Evolutionary conservation across 208 protist genomes (phyloP).

Genomic region (Acanthamoeba castellanii): DNA sequence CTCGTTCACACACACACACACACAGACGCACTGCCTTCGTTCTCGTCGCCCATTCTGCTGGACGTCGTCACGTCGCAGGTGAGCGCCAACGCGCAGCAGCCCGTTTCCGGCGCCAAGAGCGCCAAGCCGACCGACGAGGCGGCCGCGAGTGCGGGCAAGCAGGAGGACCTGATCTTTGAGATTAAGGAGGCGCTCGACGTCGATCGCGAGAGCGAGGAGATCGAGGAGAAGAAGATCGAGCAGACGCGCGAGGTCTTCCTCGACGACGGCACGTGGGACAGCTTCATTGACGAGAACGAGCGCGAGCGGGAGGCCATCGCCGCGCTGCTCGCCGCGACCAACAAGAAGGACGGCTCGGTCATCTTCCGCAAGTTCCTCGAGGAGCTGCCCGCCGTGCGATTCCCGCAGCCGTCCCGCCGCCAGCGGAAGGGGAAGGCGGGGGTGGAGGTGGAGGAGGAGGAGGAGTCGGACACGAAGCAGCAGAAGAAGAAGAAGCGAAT

Average conservation of each 20-base stretch:
- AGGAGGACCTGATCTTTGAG: not conserved
- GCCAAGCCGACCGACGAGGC: not conserved
- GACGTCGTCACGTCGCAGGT: not conserved
- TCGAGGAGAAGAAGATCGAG: constrained; percentile 50
- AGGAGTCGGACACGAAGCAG: not conserved
- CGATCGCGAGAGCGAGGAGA: constrained; percentile 15
- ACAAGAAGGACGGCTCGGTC: not conserved
- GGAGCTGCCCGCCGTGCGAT: not conserved
- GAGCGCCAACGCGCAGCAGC: not conserved
- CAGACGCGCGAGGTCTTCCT: constrained; percentile 22
- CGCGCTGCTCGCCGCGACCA: not conserved
- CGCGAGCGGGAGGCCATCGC: not conserved
- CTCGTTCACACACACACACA: not conserved
- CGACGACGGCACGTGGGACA: not conserved
- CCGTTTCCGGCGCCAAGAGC: not conserved
- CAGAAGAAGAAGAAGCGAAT: not conserved
- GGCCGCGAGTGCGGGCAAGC: not conserved
- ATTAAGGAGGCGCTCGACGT: constrained; percentile 36
- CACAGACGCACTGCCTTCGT: constrained; percentile 3
- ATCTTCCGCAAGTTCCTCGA: not conserved
- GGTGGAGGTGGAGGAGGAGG: too few species aligned
- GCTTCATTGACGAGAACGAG: not conserved
- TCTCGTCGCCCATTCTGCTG: constrained; percentile 2
- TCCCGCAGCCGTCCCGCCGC: too few species aligned
- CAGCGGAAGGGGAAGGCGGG: not conserved